Evolutionary conservation across 2,329 filamentous ascomycete species (phyloP), one percentile per base, ranked within the genome.

Genomic region (Stagonosporopsis cucurbitacearum): DNA sequence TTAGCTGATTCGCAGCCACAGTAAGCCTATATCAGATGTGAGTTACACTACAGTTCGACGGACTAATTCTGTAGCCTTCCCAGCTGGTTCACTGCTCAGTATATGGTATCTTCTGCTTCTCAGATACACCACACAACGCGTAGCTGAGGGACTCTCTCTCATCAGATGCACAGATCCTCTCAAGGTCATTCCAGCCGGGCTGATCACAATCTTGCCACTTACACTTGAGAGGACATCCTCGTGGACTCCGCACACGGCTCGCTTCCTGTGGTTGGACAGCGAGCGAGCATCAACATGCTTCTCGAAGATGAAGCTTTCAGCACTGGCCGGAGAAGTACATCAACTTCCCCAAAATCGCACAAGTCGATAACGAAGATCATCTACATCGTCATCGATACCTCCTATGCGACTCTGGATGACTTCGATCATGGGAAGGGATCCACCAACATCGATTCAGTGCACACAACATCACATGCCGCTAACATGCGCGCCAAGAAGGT

Each of bases 331-430:
- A 49, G 25, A 23, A 44, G 45, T 40, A 22, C 9, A 12, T 50
- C 47, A 23, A 15, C 36, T 6, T 40, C 47, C 6, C 45, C 44
- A 3, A 43, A 32, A 42, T 47, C 45, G 7, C 45, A n/a, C 6
- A 54, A 54, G 20, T 39, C 45, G 13, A 22, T 30, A 17, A 43
- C 37, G 9, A 54, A 26, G 35, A 26, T 53, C 23, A 48, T 68
- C 19, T 68, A 66, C 54, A 64, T 68, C 43, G 65, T 68, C 13
- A 61, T 54, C 45, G 65, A 68, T 36, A 62, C 61, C 2, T 60
- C 54, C 45, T 68, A 66, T 39, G 54, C 64, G 7, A 66, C 60
- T 1, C 42, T 54, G 22, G 22, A 44, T 5, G 59, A 60, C 37
- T 67, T 68, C 41, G 50, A 64, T 25, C 19, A 43, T 33, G 65